Base-by-base conservation (phyloP, 2,329 filamentous ascomycete genomes). In the Xenosphaeropsis pyriputrescens region DNA sequence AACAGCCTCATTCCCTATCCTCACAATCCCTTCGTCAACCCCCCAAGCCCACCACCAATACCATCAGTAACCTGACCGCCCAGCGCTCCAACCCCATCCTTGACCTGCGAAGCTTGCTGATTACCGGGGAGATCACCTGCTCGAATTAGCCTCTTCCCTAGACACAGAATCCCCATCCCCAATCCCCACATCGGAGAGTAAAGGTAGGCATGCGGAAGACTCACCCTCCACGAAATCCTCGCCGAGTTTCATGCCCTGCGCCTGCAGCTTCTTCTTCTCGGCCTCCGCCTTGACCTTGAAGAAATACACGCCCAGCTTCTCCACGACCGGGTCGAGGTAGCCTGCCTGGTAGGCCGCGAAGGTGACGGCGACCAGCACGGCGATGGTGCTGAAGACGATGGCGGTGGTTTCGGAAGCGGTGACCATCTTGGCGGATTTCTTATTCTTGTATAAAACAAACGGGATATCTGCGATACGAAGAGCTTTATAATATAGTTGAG, bases 261-360 rank as follows among this genome's bases (percentile, higher is more conserved):
- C 55, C 43, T 60, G 47, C 44, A 60, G 45, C 39, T 57, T 57
- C 45, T 61, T 59, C 31, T 54, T 51, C 45, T 63, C 59, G 6
- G 58, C 58, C 45, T 58, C 52, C 0, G 57, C 60, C 47, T 63
- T 57, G 22, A 57, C 56, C 47, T 62, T 61, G 48, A 62, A 57
- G 36, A 59, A 42, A 38, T 54, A 53, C 17, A 57, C 49, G 1
- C 53, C 56, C 33, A 62, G 38, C 41, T 56, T 47, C 40, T 60
- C 56, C 37, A 63, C 58, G 17, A 57, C 40, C 2, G 58, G 56
- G 41, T 63, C 57, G 34, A 60, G 44, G 35, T 52, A 50, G 35
- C 59, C 59, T 38, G 57, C 45, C n/a, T 53, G 43, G 46, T 62
- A 62, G 12, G 58, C 59, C 15, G 43, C 53, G 37, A 57, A 50